Evolutionary conservation across 768 basidiomycete species (phyloP).

Genomic region (Chalciporus chontae): DNA sequence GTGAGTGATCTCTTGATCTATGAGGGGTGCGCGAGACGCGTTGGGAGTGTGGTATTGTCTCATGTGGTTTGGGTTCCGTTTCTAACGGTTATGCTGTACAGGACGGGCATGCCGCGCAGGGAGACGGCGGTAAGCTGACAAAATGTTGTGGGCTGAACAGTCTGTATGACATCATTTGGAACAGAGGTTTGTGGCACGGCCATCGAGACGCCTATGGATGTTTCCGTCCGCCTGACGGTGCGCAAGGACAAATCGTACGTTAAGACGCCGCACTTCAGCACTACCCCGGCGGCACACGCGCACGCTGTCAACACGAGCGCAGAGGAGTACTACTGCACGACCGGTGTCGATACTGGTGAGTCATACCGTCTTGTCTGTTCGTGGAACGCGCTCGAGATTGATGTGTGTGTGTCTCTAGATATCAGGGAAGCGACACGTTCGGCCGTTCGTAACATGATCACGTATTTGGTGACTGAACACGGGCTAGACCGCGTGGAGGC

Average conservation of each 20-base stretch:
- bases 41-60: too few species aligned
- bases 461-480: constrained; percentile 43
- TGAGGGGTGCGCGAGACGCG: not conserved
- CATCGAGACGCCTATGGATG: constrained; percentile 61
- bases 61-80: not conserved
- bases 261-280: constrained; percentile 54
- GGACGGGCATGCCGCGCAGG: constrained; percentile 68
- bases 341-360: constrained; percentile 48
- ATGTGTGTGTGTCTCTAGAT: constrained; percentile 27
- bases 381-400: not conserved
- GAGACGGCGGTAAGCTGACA: constrained; percentile 52
- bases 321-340: constrained; percentile 52
- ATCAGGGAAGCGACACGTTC: constrained; percentile 52
- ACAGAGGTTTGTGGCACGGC: constrained; percentile 63
- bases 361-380: not conserved
- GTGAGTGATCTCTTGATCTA: constrained; percentile 26
- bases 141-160: not conserved
- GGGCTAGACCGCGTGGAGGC: constrained; percentile 45
- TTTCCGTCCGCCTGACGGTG: constrained; percentile 51
- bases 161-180: not conserved
- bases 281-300: constrained; percentile 22
- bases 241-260: constrained; percentile 55
- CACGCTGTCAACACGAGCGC: constrained; percentile 1
- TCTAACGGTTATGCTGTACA: constrained; percentile 14
- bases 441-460: constrained; percentile 58